Evolutionary conservation across 495 filamentous ascomycete species (phyloP).

Genomic region (Sphaerosporella brunnea): DNA sequence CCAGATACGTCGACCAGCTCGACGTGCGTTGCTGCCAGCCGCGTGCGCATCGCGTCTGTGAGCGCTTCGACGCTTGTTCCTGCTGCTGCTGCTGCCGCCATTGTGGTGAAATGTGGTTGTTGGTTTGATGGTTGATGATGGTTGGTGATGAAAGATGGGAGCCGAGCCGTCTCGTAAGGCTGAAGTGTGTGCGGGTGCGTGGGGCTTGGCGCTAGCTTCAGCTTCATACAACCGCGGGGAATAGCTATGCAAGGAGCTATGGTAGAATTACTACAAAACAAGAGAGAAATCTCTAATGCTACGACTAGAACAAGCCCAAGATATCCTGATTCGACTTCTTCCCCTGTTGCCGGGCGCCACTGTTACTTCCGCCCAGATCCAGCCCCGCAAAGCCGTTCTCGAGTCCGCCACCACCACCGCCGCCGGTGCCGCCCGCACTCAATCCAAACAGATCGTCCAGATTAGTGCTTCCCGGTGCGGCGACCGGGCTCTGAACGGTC

Average conservation of each 20-base stretch:
- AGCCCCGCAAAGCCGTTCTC: conserved; percentile 67
- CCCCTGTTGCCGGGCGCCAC: conserved; percentile 38
- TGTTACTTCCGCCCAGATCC: conserved; percentile 42
- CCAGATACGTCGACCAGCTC: conserved; percentile 88
- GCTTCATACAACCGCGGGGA: too few relatives aligned
- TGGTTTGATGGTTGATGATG: too few relatives aligned
- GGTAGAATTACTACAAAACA: too few relatives aligned
- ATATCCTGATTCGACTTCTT: conserved; percentile 76
- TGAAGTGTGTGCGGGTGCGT: too few relatives aligned
- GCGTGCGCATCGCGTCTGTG: conserved; percentile 47
- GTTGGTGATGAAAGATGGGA: too few relatives aligned
- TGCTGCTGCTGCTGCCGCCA: too few relatives aligned
- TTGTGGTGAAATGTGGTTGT: too few relatives aligned
- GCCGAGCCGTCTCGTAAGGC: too few relatives aligned
- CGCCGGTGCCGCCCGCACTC: conserved; percentile 38
- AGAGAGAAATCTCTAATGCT: too few relatives aligned
- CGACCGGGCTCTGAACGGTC: conserved; percentile 27
- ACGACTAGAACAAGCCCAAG: conserved; percentile 59
- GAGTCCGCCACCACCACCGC: conserved; percentile 53
- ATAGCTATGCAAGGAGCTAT: too few relatives aligned
- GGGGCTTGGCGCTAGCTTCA: too few relatives aligned
- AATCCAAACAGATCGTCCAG: conserved; percentile 5
- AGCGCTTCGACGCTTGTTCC: too few relatives aligned
- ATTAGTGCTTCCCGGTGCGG: conserved; percentile 6
- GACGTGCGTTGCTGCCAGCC: conserved; percentile 65